Evolutionary conservation across 495 filamentous ascomycete species (phyloP), one percentile per base, ranked within the genome.

Genomic region (Neurospora sp.): DNA sequence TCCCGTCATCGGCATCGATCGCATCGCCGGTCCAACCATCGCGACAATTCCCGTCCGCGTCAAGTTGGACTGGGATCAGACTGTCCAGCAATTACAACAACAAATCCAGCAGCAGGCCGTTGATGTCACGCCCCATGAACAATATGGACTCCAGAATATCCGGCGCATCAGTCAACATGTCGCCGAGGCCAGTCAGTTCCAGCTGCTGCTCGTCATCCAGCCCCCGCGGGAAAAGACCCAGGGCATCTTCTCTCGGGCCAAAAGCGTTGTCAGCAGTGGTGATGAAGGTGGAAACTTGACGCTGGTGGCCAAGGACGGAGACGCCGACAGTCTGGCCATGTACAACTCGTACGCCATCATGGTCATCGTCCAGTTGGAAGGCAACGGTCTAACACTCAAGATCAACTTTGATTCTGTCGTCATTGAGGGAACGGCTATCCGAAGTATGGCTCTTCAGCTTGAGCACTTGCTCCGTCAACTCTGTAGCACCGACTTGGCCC

Each of bases 21-120:
- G 82, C 27, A 85, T 89, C 65, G 75, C 82, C 6, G 88, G 87
- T 0, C 84, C 89, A 1, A 81, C 89, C 1, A 85, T 91, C 53
- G 84, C 89, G 16, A 91, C 90, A 0, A 78, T 90, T 0, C 90
- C 90, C 9, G 42, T 44, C 42, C 42, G 42, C 42, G 42, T 44
- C 4, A 71, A 48, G 2, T 27, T 80, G 3, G 48, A 68, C 31
- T 41, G 48, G 22, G 73, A 73, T 10, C 69, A 68, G 53, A 14
- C 40, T 20, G n/a, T 80, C 2, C 41, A 37, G 14, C 59, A 65
- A 1, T 79, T 78, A 35, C 65, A 81, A 39, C n/a, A 69, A 2
- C 40, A 40, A 4, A 39, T 87, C 2, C 85, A 87, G 53, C 44
- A 69, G 6, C 78, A 82, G 72, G 75, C 73, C 14, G 76, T 74